phyloP scores from a whole-genome alignment of 2,329 filamentous ascomycete genomes.

The Ophiosphaerella herpotricha region DNA sequence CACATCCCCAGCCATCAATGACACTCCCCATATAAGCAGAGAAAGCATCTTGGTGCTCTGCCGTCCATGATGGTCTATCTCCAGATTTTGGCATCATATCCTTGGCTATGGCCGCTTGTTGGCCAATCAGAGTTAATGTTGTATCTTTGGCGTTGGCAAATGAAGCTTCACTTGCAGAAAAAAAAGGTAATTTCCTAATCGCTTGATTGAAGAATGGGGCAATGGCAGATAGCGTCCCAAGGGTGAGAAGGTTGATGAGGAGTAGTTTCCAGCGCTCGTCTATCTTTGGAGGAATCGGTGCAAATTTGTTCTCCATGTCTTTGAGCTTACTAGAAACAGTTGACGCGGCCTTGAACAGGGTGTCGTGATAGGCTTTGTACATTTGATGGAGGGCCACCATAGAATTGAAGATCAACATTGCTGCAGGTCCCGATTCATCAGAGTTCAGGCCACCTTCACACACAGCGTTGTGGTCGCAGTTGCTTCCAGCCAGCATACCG shows the following conservation, averaged over 20 bases:
- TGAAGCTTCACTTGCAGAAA: neutral
- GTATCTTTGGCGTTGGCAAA: neutral
- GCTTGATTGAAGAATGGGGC: conserved; percentile 1
- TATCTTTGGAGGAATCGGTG: conserved; percentile 1
- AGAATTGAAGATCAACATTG: conserved; percentile 1
- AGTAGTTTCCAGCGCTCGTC: neutral
- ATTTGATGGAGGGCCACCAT: conserved; percentile 1
- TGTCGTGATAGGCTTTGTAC: neutral
- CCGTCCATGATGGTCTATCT: neutral
- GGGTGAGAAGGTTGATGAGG: conserved; percentile 3
- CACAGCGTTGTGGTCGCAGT: neutral
- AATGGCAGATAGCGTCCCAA: conserved; percentile 1
- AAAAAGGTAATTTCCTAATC: neutral
- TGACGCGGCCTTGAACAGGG: conserved; percentile 1
- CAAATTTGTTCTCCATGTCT: conserved; percentile 3
- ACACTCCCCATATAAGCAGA: neutral
- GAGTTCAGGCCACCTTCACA: neutral
- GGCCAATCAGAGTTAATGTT: neutral
- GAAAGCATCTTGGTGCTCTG: neutral
- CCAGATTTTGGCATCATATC: neutral
- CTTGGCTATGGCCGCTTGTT: neutral
- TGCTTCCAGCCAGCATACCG: neutral
- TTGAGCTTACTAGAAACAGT: neutral
- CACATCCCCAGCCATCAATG: neutral
- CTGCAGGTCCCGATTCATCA: conserved; percentile 2